Evolutionary conservation across 2,329 filamentous ascomycete genomes (phyloP).

Genomic region (Parafenestella ontariensis): DNA sequence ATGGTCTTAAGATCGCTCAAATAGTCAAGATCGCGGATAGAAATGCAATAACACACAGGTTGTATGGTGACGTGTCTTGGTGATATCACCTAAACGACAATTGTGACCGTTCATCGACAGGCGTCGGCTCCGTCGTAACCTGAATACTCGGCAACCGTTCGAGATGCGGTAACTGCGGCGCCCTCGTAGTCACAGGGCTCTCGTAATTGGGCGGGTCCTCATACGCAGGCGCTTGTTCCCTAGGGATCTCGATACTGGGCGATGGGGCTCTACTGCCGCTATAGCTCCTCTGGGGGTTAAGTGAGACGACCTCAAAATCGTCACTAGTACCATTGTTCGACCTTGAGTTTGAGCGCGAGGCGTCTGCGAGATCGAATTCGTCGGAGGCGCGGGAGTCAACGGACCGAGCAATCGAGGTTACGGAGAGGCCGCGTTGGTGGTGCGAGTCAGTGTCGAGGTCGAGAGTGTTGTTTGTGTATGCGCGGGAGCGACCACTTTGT

Average conservation of each 20-base stretch:
- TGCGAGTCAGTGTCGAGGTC: constrained; percentile 42
- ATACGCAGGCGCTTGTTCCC: constrained; percentile 48
- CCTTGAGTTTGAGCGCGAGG: constrained; percentile 25
- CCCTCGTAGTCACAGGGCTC: constrained; percentile 47
- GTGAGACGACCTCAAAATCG: constrained; percentile 54
- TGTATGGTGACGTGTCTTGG: not conserved
- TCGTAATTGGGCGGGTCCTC: constrained; percentile 59
- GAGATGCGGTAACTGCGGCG: constrained; percentile 48
- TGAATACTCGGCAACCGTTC: constrained; percentile 54
- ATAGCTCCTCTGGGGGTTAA: constrained; percentile 47
- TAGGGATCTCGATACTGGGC: constrained; percentile 36
- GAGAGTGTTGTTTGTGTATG: constrained; percentile 35
- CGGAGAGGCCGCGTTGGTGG: constrained; percentile 52
- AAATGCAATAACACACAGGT: not conserved
- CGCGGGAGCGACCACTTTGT: constrained; percentile 31
- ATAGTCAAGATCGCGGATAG: not conserved
- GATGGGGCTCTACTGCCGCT: constrained; percentile 30
- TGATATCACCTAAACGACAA: constrained; percentile 14
- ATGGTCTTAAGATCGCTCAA: not conserved
- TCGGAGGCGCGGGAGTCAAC: constrained; percentile 48
- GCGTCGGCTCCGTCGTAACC: constrained; percentile 48
- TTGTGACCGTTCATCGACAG: constrained; percentile 20
- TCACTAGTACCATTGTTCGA: constrained; percentile 32
- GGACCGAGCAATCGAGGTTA: constrained; percentile 49
- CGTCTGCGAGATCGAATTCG: constrained; percentile 42